phyloP scores from a whole-genome alignment of 108 stramenopile species.

The Discostella stelligeroides region DNA sequence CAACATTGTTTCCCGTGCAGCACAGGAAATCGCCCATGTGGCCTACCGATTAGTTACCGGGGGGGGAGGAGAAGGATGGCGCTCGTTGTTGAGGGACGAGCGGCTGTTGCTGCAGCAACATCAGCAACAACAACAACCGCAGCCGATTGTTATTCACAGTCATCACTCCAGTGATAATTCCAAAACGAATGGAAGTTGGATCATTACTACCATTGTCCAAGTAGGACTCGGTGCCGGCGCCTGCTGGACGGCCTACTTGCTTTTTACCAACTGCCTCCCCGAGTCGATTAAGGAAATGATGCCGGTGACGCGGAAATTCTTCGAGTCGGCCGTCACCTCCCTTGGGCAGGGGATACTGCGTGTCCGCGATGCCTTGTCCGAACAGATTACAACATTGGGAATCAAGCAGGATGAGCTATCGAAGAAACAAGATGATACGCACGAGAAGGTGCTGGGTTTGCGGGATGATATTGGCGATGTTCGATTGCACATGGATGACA shows the following conservation, averaged over 20 bases:
- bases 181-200: background rate
- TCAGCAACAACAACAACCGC: background rate
- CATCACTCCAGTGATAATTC: slow-evolving; percentile 3
- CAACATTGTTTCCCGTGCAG: slow-evolving; percentile 39
- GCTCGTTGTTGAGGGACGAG: slow-evolving; percentile 14
- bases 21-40: slow-evolving; percentile 21
- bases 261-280: slow-evolving; percentile 61
- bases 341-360: slow-evolving; percentile 68
- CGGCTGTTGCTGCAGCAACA: background rate
- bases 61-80: background rate
- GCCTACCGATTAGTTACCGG: slow-evolving; percentile 28
- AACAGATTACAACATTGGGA: slow-evolving; percentile 55
- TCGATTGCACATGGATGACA: slow-evolving; percentile 42
- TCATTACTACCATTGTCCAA: slow-evolving; percentile 23
- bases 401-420: slow-evolving; percentile 61
- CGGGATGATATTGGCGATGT: slow-evolving; percentile 53
- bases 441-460: slow-evolving; percentile 52
- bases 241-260: slow-evolving; percentile 70
- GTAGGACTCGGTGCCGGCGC: slow-evolving; percentile 42
- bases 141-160: slow-evolving; percentile 18
- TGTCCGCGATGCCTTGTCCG: slow-evolving; percentile 62
- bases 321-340: slow-evolving; percentile 66
- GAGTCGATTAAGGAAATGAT: slow-evolving; percentile 68
- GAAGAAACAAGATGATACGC: slow-evolving; percentile 61
- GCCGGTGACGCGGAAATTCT: slow-evolving; percentile 75